Evolutionary conservation across 2,329 filamentous ascomycete species (phyloP), one percentile per base, ranked within the genome.

Genomic region (Seiridium cupressi): DNA sequence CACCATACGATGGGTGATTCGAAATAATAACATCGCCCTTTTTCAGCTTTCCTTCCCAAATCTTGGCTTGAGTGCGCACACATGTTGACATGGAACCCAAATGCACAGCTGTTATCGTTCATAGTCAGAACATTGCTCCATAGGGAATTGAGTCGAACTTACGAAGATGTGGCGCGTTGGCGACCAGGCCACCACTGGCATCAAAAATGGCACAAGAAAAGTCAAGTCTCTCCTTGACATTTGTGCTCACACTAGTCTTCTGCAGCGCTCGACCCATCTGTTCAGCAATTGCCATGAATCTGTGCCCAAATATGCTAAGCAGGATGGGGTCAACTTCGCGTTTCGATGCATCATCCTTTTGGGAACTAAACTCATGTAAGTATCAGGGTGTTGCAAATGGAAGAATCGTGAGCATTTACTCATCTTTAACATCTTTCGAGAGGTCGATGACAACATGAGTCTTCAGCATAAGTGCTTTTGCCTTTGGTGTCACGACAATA

Each of bases 361-460:
- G 62, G 0, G 67, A 67, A 38, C 71, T 73, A 49, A 8, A 53
- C 26, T 8, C n/a, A 47, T 8, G 58, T 71, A 64, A 71, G 67
- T 32, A 40, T 9, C 6, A 31, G 35, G 3, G 9, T 18, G 18
- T 26, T 26, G 18, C 18, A 26, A 31, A 4, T 13, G 26, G 51
- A 35, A 3, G 10, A 34, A 8, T 18, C 11, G 7, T 1, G 4
- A 34, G 18, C 10, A 35, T 6, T 34, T 3, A n/a, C 4, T 64
- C 76, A 74, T 68, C 84, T 75, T 70, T 80, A 63, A 57, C 71
- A 62, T 84, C 77, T 51, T 87, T 87, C 58, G 88, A 85, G 46
- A 95, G 84, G 64, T 97, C 92, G 69, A 97, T 93, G 5, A 97
- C 84, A 6, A 97, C 92, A 68, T 97, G 94, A 0, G 93, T 96